Percentiles rank a stretch among this genome's conserved stretches.
Conservation (phyloP, 768 basidiomycete species). For the Filobasidium floriforme region DNA sequence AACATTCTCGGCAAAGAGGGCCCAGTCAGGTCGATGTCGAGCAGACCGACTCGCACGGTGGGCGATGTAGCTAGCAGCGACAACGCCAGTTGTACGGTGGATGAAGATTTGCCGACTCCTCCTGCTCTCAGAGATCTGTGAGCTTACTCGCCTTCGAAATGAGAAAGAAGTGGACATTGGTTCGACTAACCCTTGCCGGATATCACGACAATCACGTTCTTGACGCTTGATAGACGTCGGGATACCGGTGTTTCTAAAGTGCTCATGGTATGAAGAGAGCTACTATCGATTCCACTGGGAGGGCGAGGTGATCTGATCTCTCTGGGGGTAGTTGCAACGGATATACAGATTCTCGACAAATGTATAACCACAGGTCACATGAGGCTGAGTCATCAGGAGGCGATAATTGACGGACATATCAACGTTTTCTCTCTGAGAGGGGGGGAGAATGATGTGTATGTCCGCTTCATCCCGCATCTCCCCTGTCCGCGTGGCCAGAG, state of each 20-base stretch:
- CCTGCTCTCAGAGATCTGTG: constrained; percentile 41
- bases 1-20: constrained; percentile 94
- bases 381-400: too few relatives aligned
- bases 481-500: too few relatives aligned
- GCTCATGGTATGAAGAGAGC: neutral
- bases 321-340: too few relatives aligned
- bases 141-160: neutral
- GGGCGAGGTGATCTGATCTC: too few relatives aligned
- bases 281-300: neutral
- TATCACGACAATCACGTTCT: constrained; percentile 81
- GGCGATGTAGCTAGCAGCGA: constrained; percentile 64
- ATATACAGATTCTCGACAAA: too few relatives aligned
- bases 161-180: neutral
- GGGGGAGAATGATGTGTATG: neutral
- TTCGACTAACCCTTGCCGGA: constrained; percentile 66
- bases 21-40: constrained; percentile 89
- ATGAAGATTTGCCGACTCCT: constrained; percentile 95
- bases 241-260: constrained; percentile 55
- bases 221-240: constrained; percentile 63
- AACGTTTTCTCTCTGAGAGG: too few relatives aligned
- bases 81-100: constrained; percentile 82
- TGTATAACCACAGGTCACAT: too few relatives aligned
- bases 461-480: neutral
- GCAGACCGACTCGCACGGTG: constrained; percentile 67
- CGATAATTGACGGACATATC: too few relatives aligned